These are phyloP conservation scores for Hordeum pubiflorum DNA, from an alignment of 202 grass and related monocot genomes.

Conservation along the genomic window DNA sequence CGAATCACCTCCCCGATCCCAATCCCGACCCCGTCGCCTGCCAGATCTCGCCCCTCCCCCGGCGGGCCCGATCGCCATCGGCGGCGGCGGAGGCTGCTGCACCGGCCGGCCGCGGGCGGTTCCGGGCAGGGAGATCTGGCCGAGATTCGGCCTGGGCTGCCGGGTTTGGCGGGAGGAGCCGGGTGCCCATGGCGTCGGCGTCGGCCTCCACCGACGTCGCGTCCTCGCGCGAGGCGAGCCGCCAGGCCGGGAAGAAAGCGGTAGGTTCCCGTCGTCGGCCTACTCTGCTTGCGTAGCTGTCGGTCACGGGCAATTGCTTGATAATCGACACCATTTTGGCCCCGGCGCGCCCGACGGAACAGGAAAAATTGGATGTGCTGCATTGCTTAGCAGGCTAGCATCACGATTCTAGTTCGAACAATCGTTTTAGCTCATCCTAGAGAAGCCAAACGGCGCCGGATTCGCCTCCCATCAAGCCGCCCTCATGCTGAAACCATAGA, in stretches of 20 bases:
- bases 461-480: background rate
- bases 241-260: slow-evolving; percentile 92
- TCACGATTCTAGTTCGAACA: background rate
- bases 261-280: slow-evolving; percentile 34
- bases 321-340: background rate
- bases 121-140: slow-evolving; percentile 28
- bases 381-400: background rate
- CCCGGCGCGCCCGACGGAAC: background rate
- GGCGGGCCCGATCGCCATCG: slow-evolving; percentile 35
- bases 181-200: slow-evolving; percentile 64
- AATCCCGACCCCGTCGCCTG: slow-evolving; percentile 27
- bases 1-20: background rate
- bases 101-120: slow-evolving; percentile 12
- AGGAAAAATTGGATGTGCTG: background rate
- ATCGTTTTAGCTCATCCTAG: background rate
- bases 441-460: slow-evolving; percentile 16
- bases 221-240: slow-evolving; percentile 59
- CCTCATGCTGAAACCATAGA: background rate
- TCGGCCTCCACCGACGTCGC: slow-evolving; percentile 22
- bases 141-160: slow-evolving; percentile 15
- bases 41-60: slow-evolving; percentile 37
- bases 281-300: background rate
- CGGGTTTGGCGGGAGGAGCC: slow-evolving; percentile 21
- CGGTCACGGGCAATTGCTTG: background rate
- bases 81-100: slow-evolving; percentile 19